Evolutionary conservation across 805 yeast genomes (phyloP).

Genomic region (Ogataea siamensis): DNA sequence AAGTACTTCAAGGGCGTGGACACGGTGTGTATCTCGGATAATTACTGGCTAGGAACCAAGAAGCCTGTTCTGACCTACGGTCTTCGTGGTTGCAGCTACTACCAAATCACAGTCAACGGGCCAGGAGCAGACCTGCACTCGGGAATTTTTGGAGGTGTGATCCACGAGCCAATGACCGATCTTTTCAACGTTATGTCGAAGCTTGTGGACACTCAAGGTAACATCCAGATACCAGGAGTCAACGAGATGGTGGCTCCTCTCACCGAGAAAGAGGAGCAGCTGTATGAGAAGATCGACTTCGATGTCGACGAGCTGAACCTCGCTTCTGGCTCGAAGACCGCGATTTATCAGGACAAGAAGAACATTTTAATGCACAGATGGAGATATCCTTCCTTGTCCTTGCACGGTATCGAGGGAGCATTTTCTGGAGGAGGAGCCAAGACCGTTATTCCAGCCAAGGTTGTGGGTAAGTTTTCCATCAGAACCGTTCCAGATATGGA

Average conservation of each 20-base stretch:
- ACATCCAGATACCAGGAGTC: constrained; percentile 83
- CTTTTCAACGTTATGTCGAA: constrained; percentile 71
- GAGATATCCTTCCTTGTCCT: constrained; percentile 95
- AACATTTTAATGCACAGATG: constrained; percentile 95
- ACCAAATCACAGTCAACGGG: constrained; percentile 77
- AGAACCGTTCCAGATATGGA: constrained; percentile 97
- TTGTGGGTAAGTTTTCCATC: constrained; percentile 90
- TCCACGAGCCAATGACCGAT: constrained; percentile 97
- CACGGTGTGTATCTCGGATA: constrained; percentile 94
- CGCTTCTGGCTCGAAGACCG: constrained; percentile 86
- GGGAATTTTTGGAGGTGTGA: constrained; percentile 95
- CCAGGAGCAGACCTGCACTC: constrained; percentile 98
- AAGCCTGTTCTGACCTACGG: constrained; percentile 98
- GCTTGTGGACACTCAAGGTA: constrained; percentile 79
- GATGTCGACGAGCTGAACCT: constrained; percentile 78
- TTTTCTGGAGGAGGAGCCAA: constrained; percentile 94
- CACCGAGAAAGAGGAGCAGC: constrained; percentile 70
- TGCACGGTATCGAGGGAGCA: constrained; percentile 98
- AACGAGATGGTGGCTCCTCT: constrained; percentile 94
- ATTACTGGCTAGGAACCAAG: constrained; percentile 97
- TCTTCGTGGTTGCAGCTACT: constrained; percentile 93
- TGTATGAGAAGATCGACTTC: constrained; percentile 86
- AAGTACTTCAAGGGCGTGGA: constrained; percentile 84
- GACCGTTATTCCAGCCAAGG: constrained; percentile 96
- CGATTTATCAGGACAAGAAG: constrained; percentile 72